Conservation (phyloP, 164 flowering plant species). For the Stephania cephalantha region DNA sequence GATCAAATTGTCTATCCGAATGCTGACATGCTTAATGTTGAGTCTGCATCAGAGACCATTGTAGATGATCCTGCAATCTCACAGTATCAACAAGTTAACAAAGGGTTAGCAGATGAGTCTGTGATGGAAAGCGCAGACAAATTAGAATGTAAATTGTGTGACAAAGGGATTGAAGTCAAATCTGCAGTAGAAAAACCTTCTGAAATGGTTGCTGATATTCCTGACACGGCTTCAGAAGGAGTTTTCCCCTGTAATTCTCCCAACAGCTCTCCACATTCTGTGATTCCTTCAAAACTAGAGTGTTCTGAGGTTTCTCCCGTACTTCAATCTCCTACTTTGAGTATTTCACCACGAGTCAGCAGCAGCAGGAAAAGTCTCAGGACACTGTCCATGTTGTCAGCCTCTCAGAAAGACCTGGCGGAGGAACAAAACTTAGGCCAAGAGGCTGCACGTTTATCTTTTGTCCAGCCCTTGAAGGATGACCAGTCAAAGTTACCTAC, state of each 20-base stretch:
- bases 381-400: slow-evolving; percentile 49
- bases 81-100: background rate
- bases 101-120: background rate
- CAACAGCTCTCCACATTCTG: slow-evolving; percentile 16
- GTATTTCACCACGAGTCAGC: slow-evolving; percentile 58
- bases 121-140: background rate
- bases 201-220: slow-evolving; percentile 16
- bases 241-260: slow-evolving; percentile 17
- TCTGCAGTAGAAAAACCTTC: slow-evolving; percentile 10
- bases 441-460: slow-evolving; percentile 29
- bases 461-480: slow-evolving; percentile 29
- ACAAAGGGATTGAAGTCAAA: slow-evolving; percentile 17
- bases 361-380: slow-evolving; percentile 70
- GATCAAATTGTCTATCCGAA: background rate
- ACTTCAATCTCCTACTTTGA: slow-evolving; percentile 60
- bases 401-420: slow-evolving; percentile 44
- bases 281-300: slow-evolving; percentile 29
- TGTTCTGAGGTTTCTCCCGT: slow-evolving; percentile 41
- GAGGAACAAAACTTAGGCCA: slow-evolving; percentile 14
- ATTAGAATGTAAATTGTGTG: slow-evolving; percentile 3
- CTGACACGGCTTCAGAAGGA: slow-evolving; percentile 12
- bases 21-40: background rate
- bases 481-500: slow-evolving; percentile 21
- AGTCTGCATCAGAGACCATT: slow-evolving; percentile 10
- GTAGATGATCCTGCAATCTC: slow-evolving; percentile 15